A percentile compares a stretch with the other conserved stretches of the same genome.
Evolutionary conservation across 208 protist species (phyloP).

Genomic region (Balamuthia mandrillaris): DNA sequence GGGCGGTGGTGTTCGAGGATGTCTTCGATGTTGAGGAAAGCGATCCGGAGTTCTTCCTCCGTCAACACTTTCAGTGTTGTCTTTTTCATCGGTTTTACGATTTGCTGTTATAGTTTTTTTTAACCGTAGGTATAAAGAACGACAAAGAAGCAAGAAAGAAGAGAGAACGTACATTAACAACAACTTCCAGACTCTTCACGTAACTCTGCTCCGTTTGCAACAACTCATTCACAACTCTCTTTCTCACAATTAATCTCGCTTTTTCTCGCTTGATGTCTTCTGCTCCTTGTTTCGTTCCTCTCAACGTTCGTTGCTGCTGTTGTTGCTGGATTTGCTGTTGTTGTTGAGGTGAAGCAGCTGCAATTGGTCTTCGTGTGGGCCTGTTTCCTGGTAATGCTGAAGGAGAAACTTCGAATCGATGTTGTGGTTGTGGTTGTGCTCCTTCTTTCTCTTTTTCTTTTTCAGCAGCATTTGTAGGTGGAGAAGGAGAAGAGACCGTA

Average conservation of each 20-base stretch:
- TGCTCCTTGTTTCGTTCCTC: too few species aligned
- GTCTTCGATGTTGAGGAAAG: not conserved
- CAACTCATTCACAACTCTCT: not conserved
- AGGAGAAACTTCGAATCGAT: too few species aligned
- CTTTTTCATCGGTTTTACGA: not conserved
- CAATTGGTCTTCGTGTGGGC: too few species aligned
- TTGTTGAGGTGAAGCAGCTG: too few species aligned
- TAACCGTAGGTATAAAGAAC: not conserved
- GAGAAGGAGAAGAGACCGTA: too few species aligned
- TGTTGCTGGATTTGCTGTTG: too few species aligned
- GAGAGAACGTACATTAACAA: not conserved
- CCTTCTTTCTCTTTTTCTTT: too few species aligned
- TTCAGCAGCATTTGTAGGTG: too few species aligned
- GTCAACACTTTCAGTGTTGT: not conserved
- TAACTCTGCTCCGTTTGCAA: not conserved
- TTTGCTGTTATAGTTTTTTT: not conserved
- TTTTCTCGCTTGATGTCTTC: conserved; percentile 26
- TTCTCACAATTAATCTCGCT: not conserved
- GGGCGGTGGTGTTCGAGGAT: not conserved
- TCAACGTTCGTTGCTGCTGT: too few species aligned
- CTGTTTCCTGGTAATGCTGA: too few species aligned
- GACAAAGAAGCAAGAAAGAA: too few species aligned
- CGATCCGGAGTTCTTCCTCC: not conserved
- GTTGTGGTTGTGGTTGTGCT: too few species aligned
- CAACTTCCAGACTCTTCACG: not conserved